Base-by-base conservation (phyloP, 177 flowering plant species). In the Vitis hybrid region DNA sequence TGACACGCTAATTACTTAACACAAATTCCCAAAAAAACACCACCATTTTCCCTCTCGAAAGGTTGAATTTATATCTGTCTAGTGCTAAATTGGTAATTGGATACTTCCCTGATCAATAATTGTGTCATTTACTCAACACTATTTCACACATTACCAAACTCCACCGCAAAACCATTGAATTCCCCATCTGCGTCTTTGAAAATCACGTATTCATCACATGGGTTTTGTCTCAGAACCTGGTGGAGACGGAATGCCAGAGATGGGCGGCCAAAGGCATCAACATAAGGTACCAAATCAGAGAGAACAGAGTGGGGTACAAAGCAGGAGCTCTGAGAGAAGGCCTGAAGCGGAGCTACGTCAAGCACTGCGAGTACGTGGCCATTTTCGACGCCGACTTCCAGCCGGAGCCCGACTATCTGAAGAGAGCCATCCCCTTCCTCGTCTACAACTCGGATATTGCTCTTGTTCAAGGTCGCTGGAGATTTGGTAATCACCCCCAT, bases 271-370 rank as follows among this genome's bases (percentile, higher is more conserved):
- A 95, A 71, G 98, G 99, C 6, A 67, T 95, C 5, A 89, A 93
- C 80, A 85, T 93, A 19, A 76, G 66, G 70, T 95, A 95, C 72
- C 97, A 95, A 81, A 90, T 91, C 71, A 84, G 99, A 70, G 93
- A 89, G 64, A 88, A 72, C 65, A 77, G 99, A 73, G 85, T 66
- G 49, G 99, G 99, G 3, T 95, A 95, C 87, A 95, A 95, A 73
- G 94, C 99, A 0, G 99, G 99, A 6, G 99, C 99, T 46, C 87
- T 95, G 4, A 95, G 90, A 71, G 98, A 95, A 83, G 99, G 99
- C 0, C 75, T 95, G 62, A 95, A 90, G 74, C 84, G 85, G 21
- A 86, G 86, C 81, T 95, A 95, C 69, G 97, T 91, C 0, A 88
- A 89, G 50, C 83, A 87, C 21, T 95, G 99, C 67, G 99, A 95